Conservation (phyloP, 805 yeast genomes). For the Cyberlindnera xishuangbannaensis region DNA sequence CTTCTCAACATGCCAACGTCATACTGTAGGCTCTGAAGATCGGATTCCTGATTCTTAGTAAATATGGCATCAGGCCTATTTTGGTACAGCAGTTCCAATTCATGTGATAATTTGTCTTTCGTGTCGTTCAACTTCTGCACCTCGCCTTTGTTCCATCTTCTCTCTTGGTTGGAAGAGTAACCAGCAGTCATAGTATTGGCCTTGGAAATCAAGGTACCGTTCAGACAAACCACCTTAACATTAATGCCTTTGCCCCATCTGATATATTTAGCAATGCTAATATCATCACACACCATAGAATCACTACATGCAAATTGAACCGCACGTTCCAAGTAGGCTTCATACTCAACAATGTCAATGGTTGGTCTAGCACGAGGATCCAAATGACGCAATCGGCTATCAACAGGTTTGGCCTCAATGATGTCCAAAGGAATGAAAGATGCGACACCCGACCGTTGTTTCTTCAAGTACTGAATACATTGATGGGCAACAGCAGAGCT, state of each 20-base stretch:
- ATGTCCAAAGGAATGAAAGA: slow-evolving; percentile 87
- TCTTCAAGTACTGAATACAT: slow-evolving; percentile 75
- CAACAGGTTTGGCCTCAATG: slow-evolving; percentile 51
- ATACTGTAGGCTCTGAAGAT: slow-evolving; percentile 43
- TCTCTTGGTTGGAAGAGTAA: slow-evolving; percentile 39
- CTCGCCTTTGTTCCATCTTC: slow-evolving; percentile 72
- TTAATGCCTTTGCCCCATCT: slow-evolving; percentile 59
- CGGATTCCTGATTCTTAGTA: slow-evolving; percentile 53
- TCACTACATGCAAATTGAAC: slow-evolving; percentile 75
- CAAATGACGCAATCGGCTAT: slow-evolving; percentile 47
- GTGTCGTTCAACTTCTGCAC: slow-evolving; percentile 47
- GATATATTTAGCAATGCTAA: slow-evolving; percentile 61
- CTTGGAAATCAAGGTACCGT: slow-evolving; percentile 79
- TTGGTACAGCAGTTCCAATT: slow-evolving; percentile 37
- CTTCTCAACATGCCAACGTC: slow-evolving; percentile 40
- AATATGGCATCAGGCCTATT: slow-evolving; percentile 47
- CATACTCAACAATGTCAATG: slow-evolving; percentile 68
- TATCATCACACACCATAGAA: slow-evolving; percentile 68
- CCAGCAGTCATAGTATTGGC: slow-evolving; percentile 96
- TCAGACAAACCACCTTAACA: slow-evolving; percentile 70
- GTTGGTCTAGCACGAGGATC: slow-evolving; percentile 57
- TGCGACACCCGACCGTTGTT: slow-evolving; percentile 78
- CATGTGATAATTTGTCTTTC: slow-evolving; percentile 41
- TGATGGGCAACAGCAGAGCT: slow-evolving; percentile 59
- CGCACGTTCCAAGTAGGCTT: slow-evolving; percentile 64